A percentile compares a stretch with the other conserved stretches of the same genome.
Conservation (phyloP, 2,329 filamentous ascomycete species). For the Ophiocordyceps camponoti-leonardi region DNA sequence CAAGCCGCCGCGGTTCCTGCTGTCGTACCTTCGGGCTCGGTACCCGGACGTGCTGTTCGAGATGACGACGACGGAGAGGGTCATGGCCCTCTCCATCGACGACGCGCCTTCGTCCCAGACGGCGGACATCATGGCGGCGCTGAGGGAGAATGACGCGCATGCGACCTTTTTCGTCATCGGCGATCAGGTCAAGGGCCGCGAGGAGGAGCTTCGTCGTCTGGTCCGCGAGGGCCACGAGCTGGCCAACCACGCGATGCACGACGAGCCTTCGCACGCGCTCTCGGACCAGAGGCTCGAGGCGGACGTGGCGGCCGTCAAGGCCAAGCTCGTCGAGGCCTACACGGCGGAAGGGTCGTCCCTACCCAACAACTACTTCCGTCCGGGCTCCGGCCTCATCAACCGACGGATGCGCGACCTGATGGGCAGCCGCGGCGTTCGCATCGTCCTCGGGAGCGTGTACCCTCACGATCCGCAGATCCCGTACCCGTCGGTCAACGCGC, state of each 20-base stretch:
- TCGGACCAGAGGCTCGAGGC: slow-evolving; percentile 36
- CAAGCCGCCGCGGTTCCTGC: slow-evolving; percentile 58
- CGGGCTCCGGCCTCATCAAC: slow-evolving; percentile 73
- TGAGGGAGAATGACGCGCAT: slow-evolving; percentile 47
- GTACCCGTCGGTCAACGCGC: slow-evolving; percentile 51
- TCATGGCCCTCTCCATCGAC: slow-evolving; percentile 74
- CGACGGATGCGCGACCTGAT: slow-evolving; percentile 47
- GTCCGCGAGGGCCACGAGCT: slow-evolving; percentile 52
- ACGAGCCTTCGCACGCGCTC: slow-evolving; percentile 56
- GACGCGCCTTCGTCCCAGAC: slow-evolving; percentile 67
- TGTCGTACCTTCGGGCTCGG: slow-evolving; percentile 49
- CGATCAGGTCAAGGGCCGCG: slow-evolving; percentile 44
- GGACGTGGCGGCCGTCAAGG: slow-evolving; percentile 50
- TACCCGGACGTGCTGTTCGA: slow-evolving; percentile 74
- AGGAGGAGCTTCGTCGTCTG: slow-evolving; percentile 37
- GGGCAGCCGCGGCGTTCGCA: slow-evolving; percentile 42
- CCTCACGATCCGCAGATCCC: slow-evolving; percentile 81
- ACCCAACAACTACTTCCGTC: slow-evolving; percentile 55
- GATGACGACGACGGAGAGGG: slow-evolving; percentile 32
- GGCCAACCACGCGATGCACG: slow-evolving; percentile 78
- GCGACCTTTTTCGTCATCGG: slow-evolving; percentile 89
- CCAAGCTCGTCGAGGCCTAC: slow-evolving; percentile 40
- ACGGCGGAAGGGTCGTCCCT: slow-evolving; percentile 22
- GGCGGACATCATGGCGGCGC: slow-evolving; percentile 46
- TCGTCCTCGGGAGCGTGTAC: slow-evolving; percentile 74